phyloP scores from a whole-genome alignment of 495 filamentous ascomycete species.

The Niebla homalea region DNA sequence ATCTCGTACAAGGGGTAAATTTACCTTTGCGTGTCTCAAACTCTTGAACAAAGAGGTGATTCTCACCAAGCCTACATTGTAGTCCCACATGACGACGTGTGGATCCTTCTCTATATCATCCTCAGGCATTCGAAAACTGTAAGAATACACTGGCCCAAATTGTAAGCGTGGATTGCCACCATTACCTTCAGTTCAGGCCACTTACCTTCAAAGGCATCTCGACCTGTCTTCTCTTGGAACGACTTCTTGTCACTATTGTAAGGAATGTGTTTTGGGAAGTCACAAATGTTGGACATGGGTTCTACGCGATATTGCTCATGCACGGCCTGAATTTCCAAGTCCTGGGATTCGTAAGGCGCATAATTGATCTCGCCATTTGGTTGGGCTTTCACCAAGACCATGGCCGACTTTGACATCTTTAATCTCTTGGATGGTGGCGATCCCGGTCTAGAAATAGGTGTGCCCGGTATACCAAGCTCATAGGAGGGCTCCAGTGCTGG shows the following conservation, averaged over 20 bases:
- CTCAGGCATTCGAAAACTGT: conserved; percentile 64
- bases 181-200: neutral
- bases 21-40: conserved; percentile 70
- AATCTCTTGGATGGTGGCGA: conserved; percentile 27
- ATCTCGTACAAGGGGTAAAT: neutral
- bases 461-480: conserved; percentile 16
- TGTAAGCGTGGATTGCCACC: neutral
- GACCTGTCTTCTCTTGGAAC: conserved; percentile 70
- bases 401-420: conserved; percentile 46
- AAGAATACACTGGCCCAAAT: conserved; percentile 60
- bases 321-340: conserved; percentile 38
- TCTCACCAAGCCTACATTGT: conserved; percentile 86
- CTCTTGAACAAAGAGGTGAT: conserved; percentile 94
- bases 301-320: conserved; percentile 49
- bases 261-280: conserved; percentile 66
- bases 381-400: conserved; percentile 42
- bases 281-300: conserved; percentile 54
- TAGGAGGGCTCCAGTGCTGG: conserved; percentile 16
- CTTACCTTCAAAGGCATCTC: conserved; percentile 80
- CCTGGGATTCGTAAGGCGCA: conserved; percentile 49
- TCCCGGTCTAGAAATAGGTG: conserved; percentile 13
- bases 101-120: conserved; percentile 36
- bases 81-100: conserved; percentile 91
- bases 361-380: conserved; percentile 52
- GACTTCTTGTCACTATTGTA: conserved; percentile 88